phyloP scores from a whole-genome alignment of 2,329 filamentous ascomycete genomes.

The Cytospora paraplurivora region DNA sequence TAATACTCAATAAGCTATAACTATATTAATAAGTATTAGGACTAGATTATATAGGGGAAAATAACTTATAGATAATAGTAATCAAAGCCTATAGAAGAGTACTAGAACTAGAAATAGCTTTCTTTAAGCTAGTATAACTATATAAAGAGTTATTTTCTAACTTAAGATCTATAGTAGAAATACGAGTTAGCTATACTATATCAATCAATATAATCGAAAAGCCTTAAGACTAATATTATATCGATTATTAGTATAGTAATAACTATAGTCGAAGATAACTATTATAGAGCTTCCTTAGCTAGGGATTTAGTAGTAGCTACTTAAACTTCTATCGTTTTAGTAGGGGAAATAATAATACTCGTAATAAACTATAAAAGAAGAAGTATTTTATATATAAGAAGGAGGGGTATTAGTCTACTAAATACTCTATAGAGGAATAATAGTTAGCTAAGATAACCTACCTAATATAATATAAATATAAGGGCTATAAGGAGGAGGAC shows the following conservation, averaged over 20 bases:
- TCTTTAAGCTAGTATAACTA: no score
- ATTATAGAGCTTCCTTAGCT: background rate
- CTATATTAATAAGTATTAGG: conserved; percentile 1
- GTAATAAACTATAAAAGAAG: background rate
- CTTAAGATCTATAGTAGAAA: background rate
- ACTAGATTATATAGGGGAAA: background rate
- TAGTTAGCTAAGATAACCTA: background rate
- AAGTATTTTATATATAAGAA: no score
- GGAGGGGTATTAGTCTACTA: background rate
- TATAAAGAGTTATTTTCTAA: conserved; percentile 2
- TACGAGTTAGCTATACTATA: background rate
- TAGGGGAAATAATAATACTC: background rate
- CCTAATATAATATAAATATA: background rate
- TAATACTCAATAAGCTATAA: background rate
- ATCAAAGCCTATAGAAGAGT: background rate
- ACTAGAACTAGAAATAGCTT: background rate
- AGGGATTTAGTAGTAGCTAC: background rate
- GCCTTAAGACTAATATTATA: background rate
- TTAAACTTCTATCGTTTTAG: background rate
- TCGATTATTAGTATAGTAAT: background rate
- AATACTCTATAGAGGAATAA: background rate
- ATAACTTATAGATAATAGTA: background rate
- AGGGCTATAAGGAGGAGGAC: background rate
- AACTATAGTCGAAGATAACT: background rate
- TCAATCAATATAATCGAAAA: background rate